Evolutionary conservation across 352 stramenopile genomes (phyloP).

Genomic region (Globisporangium emineosum): DNA sequence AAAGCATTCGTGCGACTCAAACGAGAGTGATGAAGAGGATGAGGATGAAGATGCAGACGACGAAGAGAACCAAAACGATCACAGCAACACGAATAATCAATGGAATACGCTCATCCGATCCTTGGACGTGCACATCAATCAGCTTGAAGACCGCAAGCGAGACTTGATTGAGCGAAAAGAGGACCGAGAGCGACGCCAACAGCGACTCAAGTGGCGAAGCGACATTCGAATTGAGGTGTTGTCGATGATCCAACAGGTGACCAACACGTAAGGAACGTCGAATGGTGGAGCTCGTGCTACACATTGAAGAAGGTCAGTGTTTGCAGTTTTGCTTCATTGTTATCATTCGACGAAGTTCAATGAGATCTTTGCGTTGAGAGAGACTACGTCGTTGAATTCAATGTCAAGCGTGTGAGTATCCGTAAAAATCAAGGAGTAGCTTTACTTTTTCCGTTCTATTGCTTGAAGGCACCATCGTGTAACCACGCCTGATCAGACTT

Average conservation of each 20-base stretch:
- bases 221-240: slow-evolving; percentile 20
- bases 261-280: not conserved
- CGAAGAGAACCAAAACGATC: slow-evolving; percentile 7
- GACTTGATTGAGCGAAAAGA: slow-evolving; percentile 51
- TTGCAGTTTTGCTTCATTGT: not conserved
- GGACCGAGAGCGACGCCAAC: slow-evolving; percentile 35
- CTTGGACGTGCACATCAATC: slow-evolving; percentile 33
- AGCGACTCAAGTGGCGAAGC: slow-evolving; percentile 22
- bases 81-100: not conserved
- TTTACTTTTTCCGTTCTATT: not conserved
- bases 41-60: slow-evolving; percentile 21
- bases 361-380: not conserved
- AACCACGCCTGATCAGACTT: slow-evolving; percentile 42
- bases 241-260: slow-evolving; percentile 11
- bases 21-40: slow-evolving; percentile 15
- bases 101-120: slow-evolving; percentile 27
- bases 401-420: not conserved
- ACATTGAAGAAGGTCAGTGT: not conserved
- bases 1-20: not conserved
- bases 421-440: slow-evolving; percentile 4
- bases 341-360: not conserved
- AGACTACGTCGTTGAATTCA: not conserved
- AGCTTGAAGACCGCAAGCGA: slow-evolving; percentile 43
- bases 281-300: not conserved
- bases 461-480: not conserved